phyloP scores from a whole-genome alignment of 768 basidiomycete genomes.

The Boletus speciosus region DNA sequence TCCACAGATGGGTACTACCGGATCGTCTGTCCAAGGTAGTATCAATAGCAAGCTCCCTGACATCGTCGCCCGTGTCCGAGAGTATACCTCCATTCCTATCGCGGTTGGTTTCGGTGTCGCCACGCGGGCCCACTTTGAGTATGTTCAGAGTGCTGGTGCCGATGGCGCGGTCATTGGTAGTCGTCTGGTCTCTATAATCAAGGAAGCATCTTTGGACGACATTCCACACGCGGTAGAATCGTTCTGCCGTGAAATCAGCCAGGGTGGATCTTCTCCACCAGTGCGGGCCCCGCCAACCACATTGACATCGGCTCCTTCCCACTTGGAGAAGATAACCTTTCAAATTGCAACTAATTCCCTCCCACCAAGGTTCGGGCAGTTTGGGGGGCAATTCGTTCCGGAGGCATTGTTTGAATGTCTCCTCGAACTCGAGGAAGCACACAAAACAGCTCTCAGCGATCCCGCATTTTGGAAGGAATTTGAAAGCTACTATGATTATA shows the following conservation, averaged over 20 bases:
- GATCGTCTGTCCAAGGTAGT: constrained; percentile 70
- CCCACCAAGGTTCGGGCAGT: constrained; percentile 87
- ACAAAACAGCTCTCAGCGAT: constrained; percentile 81
- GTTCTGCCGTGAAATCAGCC: constrained; percentile 69
- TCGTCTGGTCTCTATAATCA: constrained; percentile 77
- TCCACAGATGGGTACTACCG: constrained; percentile 93
- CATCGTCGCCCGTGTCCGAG: constrained; percentile 78
- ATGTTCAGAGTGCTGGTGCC: constrained; percentile 82
- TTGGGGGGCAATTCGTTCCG: constrained; percentile 97
- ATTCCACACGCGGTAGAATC: constrained; percentile 55
- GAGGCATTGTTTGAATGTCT: constrained; percentile 94
- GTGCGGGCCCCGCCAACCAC: neutral
- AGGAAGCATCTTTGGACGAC: constrained; percentile 50
- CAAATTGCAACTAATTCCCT: constrained; percentile 45
- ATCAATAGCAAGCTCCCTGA: constrained; percentile 79
- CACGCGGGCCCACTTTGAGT: constrained; percentile 82
- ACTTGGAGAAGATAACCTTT: constrained; percentile 6
- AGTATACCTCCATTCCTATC: constrained; percentile 75
- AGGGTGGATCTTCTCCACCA: constrained; percentile 34
- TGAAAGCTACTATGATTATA: constrained; percentile 83
- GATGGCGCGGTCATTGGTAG: constrained; percentile 96
- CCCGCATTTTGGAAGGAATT: constrained; percentile 93
- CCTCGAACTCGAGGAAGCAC: constrained; percentile 85
- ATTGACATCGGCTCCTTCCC: neutral
- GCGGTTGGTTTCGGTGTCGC: constrained; percentile 98